Evolutionary conservation across 2,329 filamentous ascomycete genomes (phyloP).

Genomic region (Cladophialophora yegresii): DNA sequence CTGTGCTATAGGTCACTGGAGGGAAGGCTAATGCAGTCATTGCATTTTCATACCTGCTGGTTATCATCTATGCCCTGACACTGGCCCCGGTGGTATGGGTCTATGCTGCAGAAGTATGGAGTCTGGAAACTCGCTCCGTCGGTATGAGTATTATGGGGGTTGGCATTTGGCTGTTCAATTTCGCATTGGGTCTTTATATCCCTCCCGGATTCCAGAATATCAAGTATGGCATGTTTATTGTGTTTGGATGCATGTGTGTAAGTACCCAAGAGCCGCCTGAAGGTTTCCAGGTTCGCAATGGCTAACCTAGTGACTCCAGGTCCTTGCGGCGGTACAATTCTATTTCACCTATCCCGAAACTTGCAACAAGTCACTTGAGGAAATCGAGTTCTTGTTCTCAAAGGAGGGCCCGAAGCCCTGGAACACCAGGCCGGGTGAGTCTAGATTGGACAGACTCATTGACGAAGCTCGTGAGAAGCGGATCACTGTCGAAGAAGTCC

Average conservation of each 20-base stretch:
- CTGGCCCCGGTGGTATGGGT: constrained; percentile 66
- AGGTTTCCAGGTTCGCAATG: no score
- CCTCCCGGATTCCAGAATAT: constrained; percentile 62
- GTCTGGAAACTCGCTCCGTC: constrained; percentile 60
- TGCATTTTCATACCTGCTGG: constrained; percentile 65
- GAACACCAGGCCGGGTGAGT: no score
- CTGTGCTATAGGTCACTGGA: constrained; percentile 39
- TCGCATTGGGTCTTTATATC: constrained; percentile 61
- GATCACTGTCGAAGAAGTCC: no score
- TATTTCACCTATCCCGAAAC: constrained; percentile 49
- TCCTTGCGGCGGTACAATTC: constrained; percentile 49
- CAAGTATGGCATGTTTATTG: constrained; percentile 56
- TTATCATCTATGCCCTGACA: constrained; percentile 65
- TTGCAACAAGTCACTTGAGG: no score
- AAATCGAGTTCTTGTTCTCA: no score
- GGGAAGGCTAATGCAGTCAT: constrained; percentile 63
- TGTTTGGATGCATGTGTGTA: constrained; percentile 54
- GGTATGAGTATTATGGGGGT: constrained; percentile 59
- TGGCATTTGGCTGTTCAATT: constrained; percentile 62
- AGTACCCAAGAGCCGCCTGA: no score
- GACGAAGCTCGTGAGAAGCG: no score
- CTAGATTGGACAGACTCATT: no score
- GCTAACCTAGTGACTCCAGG: no score
- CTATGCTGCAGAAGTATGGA: constrained; percentile 67
- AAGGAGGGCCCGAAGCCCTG: no score